Conservation (phyloP, 2,329 filamentous ascomycete genomes). For the Tolypocladium cylindrosporum region DNA sequence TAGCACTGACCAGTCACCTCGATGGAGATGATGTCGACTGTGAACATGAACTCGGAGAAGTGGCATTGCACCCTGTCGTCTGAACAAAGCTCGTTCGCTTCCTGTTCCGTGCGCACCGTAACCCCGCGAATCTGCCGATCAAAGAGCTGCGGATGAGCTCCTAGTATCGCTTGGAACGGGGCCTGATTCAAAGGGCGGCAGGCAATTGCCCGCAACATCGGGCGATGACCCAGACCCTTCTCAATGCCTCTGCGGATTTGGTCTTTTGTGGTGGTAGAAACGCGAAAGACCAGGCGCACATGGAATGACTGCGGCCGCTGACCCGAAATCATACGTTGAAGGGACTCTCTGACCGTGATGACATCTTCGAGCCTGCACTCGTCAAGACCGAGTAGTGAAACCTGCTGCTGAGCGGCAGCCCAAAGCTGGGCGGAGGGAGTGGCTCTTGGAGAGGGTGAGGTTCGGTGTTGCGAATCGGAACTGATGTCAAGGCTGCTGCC, state of each 20-base stretch:
- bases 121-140: slow-evolving; percentile 14
- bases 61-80: slow-evolving; percentile 9
- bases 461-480: background rate
- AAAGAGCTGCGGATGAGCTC: slow-evolving; percentile 11
- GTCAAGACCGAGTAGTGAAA: slow-evolving; percentile 9
- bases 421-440: background rate
- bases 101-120: slow-evolving; percentile 10
- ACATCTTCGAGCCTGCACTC: slow-evolving; percentile 16
- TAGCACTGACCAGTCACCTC: slow-evolving; percentile 7
- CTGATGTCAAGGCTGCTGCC: background rate
- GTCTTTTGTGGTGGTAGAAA: slow-evolving; percentile 8
- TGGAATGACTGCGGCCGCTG: slow-evolving; percentile 23
- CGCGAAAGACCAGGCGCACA: slow-evolving; percentile 20
- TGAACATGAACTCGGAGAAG: slow-evolving; percentile 20
- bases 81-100: slow-evolving; percentile 10
- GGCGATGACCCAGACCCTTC: slow-evolving; percentile 14
- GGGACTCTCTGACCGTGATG: slow-evolving; percentile 17
- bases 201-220: slow-evolving; percentile 19
- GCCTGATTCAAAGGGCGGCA: slow-evolving; percentile 7
- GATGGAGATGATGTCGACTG: slow-evolving; percentile 13
- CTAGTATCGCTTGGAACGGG: slow-evolving; percentile 19
- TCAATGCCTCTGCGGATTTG: slow-evolving; percentile 17
- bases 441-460: too few species aligned
- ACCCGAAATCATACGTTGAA: slow-evolving; percentile 19
- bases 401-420: slow-evolving; percentile 2